A percentile compares a stretch with the other conserved stretches of the same genome.
These are phyloP conservation scores for Pythium rishiriense DNA, from an alignment of 352 stramenopile genomes.

Conservation along the genomic window DNA sequence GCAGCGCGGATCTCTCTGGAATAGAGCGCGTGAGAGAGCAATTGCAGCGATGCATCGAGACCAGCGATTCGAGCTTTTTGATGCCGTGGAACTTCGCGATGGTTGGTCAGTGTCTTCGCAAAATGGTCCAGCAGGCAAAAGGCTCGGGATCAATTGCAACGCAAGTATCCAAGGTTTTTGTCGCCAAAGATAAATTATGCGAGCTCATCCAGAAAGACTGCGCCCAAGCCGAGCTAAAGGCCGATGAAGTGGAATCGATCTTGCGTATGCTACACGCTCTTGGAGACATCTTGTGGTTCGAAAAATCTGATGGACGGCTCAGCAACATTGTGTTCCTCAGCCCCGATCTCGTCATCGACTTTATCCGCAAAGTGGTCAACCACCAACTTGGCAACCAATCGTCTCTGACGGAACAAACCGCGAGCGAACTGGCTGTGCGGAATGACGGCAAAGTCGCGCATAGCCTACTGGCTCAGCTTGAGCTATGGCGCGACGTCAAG, in stretches of 20 bases:
- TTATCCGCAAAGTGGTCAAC: constrained; percentile 20
- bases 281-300: constrained; percentile 25
- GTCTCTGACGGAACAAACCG: too few relatives aligned
- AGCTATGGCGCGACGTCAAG: constrained; percentile 11
- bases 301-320: not conserved
- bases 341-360: constrained; percentile 17
- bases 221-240: not conserved
- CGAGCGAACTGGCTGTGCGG: not conserved
- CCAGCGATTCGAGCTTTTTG: constrained; percentile 3
- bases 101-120: not conserved
- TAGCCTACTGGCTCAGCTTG: not conserved
- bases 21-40: not conserved
- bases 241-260: not conserved
- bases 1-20: constrained; percentile 2
- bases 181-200: not conserved
- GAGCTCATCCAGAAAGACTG: not conserved
- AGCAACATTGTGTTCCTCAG: constrained; percentile 6
- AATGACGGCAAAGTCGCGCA: constrained; percentile 15
- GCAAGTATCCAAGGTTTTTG: not conserved
- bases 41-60: constrained; percentile 1
- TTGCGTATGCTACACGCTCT: constrained; percentile 18
- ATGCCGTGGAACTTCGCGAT: constrained; percentile 7
- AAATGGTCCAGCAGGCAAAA: not conserved
- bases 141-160: not conserved
- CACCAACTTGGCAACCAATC: too few relatives aligned